Base-by-base conservation (phyloP, 768 basidiomycete genomes). In the Trametes villosa region DNA sequence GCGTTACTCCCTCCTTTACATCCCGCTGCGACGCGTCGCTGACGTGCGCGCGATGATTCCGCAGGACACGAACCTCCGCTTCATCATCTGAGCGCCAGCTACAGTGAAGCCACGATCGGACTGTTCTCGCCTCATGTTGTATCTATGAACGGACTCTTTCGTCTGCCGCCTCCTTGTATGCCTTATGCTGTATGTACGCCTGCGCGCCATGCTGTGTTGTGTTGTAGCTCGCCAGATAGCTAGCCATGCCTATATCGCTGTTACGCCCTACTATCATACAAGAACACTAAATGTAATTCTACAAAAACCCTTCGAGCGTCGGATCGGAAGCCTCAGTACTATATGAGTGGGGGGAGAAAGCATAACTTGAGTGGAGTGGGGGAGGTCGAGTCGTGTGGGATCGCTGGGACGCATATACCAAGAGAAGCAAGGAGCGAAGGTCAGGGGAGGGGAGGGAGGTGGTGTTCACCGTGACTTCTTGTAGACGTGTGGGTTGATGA, bases 401-500 rank as follows among this genome's bases (percentile, higher is more conserved):
- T n/a, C n/a, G n/a, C n/a, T n/a, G n/a, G n/a, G n/a, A n/a, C n/a
- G n/a, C n/a, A n/a, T n/a, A n/a, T n/a, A n/a, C n/a, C n/a, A n/a
- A n/a, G n/a, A n/a, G n/a, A n/a, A n/a, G n/a, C n/a, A n/a, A n/a
- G n/a, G n/a, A n/a, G n/a, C n/a, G n/a, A n/a, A n/a, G n/a, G n/a
- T n/a, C n/a, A n/a, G n/a, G n/a, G n/a, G n/a, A n/a, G n/a, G n/a
- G n/a, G n/a, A n/a, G n/a, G n/a, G n/a, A n/a, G 22, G 18, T 13
- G 20, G 9, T 5, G 4, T n/a, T 30, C 17, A 48, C 9, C 18
- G 15, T 7, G 46, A 38, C 63, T 71, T 70, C 38, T 60, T 68
- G 53, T 79, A 67, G 7, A 92, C 89, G 73, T 87, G 81, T 17
- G 85, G 86, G 52, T 79, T 81, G 11, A 93, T 77, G 1, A 68